A percentile compares a stretch with the other conserved stretches of the same genome.
phyloP scores from a whole-genome alignment of 257 asterid genomes.

The Ilex aquifolium region DNA sequence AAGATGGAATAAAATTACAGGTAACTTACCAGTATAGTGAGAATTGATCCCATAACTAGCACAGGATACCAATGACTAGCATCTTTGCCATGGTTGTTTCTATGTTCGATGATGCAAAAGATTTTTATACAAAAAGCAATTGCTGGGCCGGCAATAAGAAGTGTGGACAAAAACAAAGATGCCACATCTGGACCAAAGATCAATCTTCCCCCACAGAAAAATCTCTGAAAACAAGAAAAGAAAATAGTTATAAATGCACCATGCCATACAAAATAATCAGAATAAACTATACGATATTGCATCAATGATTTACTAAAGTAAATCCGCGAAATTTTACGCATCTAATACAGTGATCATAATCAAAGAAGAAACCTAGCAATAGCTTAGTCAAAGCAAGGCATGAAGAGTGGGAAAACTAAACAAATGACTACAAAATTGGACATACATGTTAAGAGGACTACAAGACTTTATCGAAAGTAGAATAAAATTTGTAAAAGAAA shows the following conservation, averaged over 20 bases:
- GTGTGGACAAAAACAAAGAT: conserved; percentile 55
- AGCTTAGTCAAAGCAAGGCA: background rate
- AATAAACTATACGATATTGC: background rate
- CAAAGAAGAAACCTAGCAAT: background rate
- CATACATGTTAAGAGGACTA: background rate
- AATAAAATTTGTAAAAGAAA: too few relatives aligned
- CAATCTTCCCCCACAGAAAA: conserved; percentile 87
- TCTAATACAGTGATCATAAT: background rate
- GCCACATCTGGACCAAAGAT: conserved; percentile 84
- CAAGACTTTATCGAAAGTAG: too few relatives aligned
- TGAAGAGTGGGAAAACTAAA: background rate
- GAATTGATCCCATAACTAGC: conserved; percentile 45
- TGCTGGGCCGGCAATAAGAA: conserved; percentile 59
- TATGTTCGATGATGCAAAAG: conserved; percentile 26
- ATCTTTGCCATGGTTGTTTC: conserved; percentile 29
- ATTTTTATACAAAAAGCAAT: conserved; percentile 57
- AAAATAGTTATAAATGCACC: background rate
- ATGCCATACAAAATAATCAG: background rate
- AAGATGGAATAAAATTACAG: background rate
- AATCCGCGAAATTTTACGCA: background rate
- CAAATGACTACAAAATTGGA: background rate
- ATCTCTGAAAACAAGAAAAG: conserved; percentile 49
- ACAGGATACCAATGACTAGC: conserved; percentile 56
- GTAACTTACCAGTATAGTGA: conserved; percentile 58
- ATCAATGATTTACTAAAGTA: background rate